phyloP scores from a whole-genome alignment of 2,329 filamentous ascomycete species.

The Stenocarpella maydis region DNA sequence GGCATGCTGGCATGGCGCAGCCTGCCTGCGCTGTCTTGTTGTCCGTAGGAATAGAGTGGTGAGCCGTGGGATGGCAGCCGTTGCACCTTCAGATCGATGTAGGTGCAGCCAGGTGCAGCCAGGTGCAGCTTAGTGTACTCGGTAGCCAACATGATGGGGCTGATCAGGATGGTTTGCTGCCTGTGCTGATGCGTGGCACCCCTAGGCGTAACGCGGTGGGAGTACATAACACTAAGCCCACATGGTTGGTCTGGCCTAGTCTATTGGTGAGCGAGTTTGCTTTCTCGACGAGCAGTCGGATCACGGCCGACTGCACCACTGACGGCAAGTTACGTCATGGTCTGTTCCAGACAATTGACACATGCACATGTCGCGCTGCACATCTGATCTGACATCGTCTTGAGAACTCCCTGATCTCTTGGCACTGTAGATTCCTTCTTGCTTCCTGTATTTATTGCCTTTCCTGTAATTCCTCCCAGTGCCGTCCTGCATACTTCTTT shows the following conservation, averaged over 20 bases:
- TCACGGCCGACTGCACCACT: not conserved
- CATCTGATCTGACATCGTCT: not conserved
- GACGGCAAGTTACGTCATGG: slow-evolving; percentile 13
- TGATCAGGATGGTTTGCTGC: not conserved
- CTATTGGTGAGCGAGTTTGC: not conserved
- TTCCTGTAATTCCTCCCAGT: not conserved
- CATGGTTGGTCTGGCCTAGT: not conserved
- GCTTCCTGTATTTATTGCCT: not conserved
- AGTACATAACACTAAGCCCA: slow-evolving; percentile 9
- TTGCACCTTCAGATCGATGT: not conserved
- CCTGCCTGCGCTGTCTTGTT: not conserved
- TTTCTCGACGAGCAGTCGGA: not conserved
- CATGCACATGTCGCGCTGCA: slow-evolving; percentile 12
- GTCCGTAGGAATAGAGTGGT: not conserved
- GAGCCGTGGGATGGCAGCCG: too few relatives aligned
- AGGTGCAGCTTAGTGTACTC: too few relatives aligned
- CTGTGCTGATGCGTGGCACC: too few relatives aligned
- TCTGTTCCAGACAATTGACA: slow-evolving; percentile 19
- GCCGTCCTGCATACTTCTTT: not conserved
- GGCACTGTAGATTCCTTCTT: not conserved
- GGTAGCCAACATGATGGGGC: not conserved
- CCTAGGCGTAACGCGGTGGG: not conserved
- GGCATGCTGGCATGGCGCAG: not conserved
- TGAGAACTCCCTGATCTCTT: not conserved
- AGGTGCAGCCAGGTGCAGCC: not conserved